Conservation (phyloP, 805 yeast genomes). For the Candida dajiaensis region DNA sequence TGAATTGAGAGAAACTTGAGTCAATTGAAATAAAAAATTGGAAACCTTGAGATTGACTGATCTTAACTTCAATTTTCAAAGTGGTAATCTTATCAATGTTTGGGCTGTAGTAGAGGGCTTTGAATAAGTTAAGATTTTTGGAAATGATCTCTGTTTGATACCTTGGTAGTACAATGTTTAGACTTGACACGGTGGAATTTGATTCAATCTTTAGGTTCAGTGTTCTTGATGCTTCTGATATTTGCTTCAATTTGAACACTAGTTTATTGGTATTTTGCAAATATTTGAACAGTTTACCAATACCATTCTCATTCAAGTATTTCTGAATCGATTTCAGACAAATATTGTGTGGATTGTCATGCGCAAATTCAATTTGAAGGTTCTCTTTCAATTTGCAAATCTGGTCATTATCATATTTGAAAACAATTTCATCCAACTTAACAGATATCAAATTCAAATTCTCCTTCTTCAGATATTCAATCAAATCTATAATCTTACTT, state of each 20-base stretch:
- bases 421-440: conserved; percentile 21
- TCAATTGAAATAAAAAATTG: conserved; percentile 7
- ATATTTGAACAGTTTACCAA: conserved; percentile 7
- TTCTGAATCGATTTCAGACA: conserved; percentile 20
- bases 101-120: conserved; percentile 14
- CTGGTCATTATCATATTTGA: conserved; percentile 21
- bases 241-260: conserved; percentile 13
- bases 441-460: conserved; percentile 19
- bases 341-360: conserved; percentile 20
- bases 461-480: conserved; percentile 17
- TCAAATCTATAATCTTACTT: conserved; percentile 21
- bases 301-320: conserved; percentile 16
- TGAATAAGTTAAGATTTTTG: conserved; percentile 15
- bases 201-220: conserved; percentile 1
- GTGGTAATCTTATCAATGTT: background rate
- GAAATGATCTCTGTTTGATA: conserved; percentile 12
- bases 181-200: background rate
- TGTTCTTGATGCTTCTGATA: conserved; percentile 4
- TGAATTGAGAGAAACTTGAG: conserved; percentile 1
- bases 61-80: background rate
- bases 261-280: conserved; percentile 16
- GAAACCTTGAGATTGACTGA: conserved; percentile 2
- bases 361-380: conserved; percentile 18
- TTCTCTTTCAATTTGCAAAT: conserved; percentile 19
- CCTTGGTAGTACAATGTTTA: background rate